Evolutionary conservation across 148 eudicot genomes (phyloP), one percentile per base, ranked within the genome.

Genomic region (Rhododendron mucronatum): DNA sequence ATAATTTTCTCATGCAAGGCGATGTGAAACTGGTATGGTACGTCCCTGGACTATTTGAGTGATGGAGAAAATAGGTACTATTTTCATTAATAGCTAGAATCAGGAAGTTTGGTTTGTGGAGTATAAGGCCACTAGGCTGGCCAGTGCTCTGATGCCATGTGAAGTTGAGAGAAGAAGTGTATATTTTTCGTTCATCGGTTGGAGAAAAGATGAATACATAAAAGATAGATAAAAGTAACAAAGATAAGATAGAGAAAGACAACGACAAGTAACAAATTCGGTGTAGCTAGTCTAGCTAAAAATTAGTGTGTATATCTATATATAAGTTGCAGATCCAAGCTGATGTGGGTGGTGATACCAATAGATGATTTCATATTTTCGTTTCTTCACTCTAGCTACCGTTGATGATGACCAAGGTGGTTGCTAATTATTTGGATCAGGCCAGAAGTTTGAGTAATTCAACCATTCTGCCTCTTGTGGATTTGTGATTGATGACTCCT

Each of bases 371-470:
- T 14, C 13, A 53, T 3, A 15, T 14, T 53, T 53, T 53, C 11
- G 18, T 2, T 53, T 15, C 59, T 53, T 53, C 59, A 3, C 92
- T 91, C 91, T n/a, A n/a, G n/a, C n/a, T 91, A 91, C 69, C 93
- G 91, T 90, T 93, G 45, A 41, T 41, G 95, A 93, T 91, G 94
- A 93, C 92, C 93, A 85, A 92, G 94, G 88, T 95, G 94, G 88
- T 95, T 50, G 1, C 0, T 41, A 6, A 5, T 5, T 41, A 12
- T 50, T 93, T 86, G 97, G 93, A 84, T 94, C 96, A 79, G 90
- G 93, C 98, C 98, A 95, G 91, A 95, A 95, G 84, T 89, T 59
- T 84, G 97, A 92, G 92, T 90, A 95, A 91, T 93, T 95, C 89
- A 95, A 84, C 98, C 98, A 95, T 59, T 95, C 98, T 88, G 96